Conservation (phyloP, 176 grass and related monocot species). For the Poa annua region DNA sequence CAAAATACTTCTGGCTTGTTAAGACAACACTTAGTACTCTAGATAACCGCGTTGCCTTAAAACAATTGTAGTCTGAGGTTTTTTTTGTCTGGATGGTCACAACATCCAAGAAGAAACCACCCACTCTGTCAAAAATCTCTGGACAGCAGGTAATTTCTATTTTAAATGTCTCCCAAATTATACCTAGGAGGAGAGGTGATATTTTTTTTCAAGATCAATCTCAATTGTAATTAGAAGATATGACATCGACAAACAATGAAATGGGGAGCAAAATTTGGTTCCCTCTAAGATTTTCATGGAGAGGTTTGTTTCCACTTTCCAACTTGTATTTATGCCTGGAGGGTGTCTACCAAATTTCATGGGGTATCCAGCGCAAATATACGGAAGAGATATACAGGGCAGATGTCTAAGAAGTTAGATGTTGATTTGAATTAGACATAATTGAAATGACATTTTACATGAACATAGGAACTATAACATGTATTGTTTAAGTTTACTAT, state of each 20-base stretch:
- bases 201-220: neutral
- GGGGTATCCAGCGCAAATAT: neutral
- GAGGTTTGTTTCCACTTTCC: conserved; percentile 4
- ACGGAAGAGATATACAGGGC: neutral
- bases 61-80: neutral
- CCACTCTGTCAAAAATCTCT: neutral
- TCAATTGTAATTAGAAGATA: neutral
- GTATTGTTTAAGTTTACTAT: conserved; percentile 4
- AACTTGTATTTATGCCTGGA: neutral
- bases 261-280: neutral
- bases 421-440: conserved; percentile 5
- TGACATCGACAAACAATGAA: neutral
- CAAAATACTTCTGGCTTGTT: conserved; percentile 4
- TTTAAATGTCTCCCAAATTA: neutral
- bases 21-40: neutral
- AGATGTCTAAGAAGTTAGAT: conserved; percentile 13
- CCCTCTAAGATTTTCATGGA: neutral
- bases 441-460: conserved; percentile 3
- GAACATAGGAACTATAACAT: neutral
- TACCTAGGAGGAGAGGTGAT: neutral
- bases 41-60: neutral
- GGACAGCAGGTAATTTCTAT: neutral
- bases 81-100: neutral
- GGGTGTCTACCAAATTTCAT: neutral
- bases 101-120: neutral